Evolutionary conservation across 169 alveolate genomes (phyloP).

Genomic region (Eimeria sp.): DNA sequence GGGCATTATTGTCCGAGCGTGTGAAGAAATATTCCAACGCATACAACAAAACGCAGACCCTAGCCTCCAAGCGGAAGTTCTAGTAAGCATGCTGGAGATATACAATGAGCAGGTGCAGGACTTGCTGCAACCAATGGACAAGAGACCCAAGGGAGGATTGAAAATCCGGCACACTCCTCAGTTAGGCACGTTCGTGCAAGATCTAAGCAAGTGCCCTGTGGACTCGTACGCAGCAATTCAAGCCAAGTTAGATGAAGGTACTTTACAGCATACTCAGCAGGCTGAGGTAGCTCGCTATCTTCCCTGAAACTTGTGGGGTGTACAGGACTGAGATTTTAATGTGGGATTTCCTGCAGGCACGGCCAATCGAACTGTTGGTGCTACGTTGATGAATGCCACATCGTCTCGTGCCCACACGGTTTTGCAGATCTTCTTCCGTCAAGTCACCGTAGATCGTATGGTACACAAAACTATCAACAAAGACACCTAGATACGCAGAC

Average conservation of each 20-base stretch:
- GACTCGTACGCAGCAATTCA: slow-evolving; percentile 91
- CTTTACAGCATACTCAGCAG: neutral
- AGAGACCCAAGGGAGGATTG: slow-evolving; percentile 92
- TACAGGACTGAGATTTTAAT: too few species aligned
- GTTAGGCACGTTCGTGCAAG: slow-evolving; percentile 85
- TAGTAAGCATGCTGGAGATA: slow-evolving; percentile 92
- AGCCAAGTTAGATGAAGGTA: slow-evolving; percentile 93
- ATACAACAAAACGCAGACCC: slow-evolving; percentile 74
- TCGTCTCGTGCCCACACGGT: slow-evolving; percentile 96
- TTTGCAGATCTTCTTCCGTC: slow-evolving; percentile 93
- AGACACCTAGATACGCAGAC: neutral
- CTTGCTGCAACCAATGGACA: slow-evolving; percentile 89
- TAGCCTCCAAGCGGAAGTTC: slow-evolving; percentile 77
- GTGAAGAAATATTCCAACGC: slow-evolving; percentile 94
- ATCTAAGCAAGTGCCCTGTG: slow-evolving; percentile 87
- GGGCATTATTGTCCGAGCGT: slow-evolving; percentile 97
- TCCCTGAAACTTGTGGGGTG: neutral
- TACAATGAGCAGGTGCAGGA: slow-evolving; percentile 97
- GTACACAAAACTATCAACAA: neutral
- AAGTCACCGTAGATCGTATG: slow-evolving; percentile 70
- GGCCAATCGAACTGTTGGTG: slow-evolving; percentile 94
- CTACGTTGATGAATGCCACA: slow-evolving; percentile 95
- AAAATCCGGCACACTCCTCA: slow-evolving; percentile 91
- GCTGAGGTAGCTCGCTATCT: neutral
- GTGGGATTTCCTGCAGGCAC: slow-evolving; percentile 35